Conservation (phyloP, 805 yeast species). For the Saccharomycopsis sp. region DNA sequence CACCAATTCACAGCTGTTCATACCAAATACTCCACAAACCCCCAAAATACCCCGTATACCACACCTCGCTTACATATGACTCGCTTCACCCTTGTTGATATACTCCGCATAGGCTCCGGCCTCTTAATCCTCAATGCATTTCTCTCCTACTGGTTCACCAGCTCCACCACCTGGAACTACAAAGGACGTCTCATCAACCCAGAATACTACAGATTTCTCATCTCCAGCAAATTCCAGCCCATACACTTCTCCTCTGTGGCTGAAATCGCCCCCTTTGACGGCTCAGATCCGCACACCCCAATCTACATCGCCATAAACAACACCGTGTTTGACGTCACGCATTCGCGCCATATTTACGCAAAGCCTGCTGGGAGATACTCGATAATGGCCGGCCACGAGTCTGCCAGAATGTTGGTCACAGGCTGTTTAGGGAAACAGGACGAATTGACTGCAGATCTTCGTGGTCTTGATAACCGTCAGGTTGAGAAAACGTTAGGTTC, state of each 20-base stretch:
- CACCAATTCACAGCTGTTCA: too few species aligned
- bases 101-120: slow-evolving; percentile 40
- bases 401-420: slow-evolving; percentile 62
- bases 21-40: too few species aligned
- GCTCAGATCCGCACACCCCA: slow-evolving; percentile 41
- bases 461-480: slow-evolving; percentile 46
- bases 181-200: slow-evolving; percentile 43
- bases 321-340: slow-evolving; percentile 56
- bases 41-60: too few species aligned
- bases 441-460: slow-evolving; percentile 58
- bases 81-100: slow-evolving; percentile 27
- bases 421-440: slow-evolving; percentile 53
- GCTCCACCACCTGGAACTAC: slow-evolving; percentile 55
- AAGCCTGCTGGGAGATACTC: slow-evolving; percentile 47
- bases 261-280: slow-evolving; percentile 46
- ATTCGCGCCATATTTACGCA: slow-evolving; percentile 46
- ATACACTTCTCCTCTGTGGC: slow-evolving; percentile 34
- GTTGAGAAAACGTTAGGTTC: slow-evolving; percentile 27
- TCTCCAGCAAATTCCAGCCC: slow-evolving; percentile 15
- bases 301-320: slow-evolving; percentile 56
- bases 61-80: too few species aligned
- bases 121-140: slow-evolving; percentile 39
- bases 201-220: slow-evolving; percentile 32
- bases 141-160: slow-evolving; percentile 53
- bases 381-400: slow-evolving; percentile 57